These are phyloP conservation scores for Xeromyces bisporus DNA, from an alignment of 495 filamentous ascomycete species.

Conservation along the genomic window DNA sequence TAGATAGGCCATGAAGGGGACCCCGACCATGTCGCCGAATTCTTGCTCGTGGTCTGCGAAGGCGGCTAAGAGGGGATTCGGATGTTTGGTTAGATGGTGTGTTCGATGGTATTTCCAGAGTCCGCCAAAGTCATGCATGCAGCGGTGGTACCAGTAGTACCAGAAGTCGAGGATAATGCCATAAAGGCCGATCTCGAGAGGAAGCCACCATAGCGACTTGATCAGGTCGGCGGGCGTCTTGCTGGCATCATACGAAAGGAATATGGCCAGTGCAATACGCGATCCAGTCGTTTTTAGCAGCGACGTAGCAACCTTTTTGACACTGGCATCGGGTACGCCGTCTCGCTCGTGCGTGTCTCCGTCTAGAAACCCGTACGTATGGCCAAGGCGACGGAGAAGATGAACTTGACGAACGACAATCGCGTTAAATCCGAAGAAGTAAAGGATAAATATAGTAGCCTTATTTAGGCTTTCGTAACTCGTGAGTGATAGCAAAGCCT, in stretches of 20 bases:
- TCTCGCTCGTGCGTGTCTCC: conserved; percentile 2
- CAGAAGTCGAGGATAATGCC: conserved; percentile 4
- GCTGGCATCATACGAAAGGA: conserved; percentile 1
- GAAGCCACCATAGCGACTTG: conserved; percentile 1
- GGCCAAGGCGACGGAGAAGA: conserved; percentile 2
- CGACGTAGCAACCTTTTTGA: conserved; percentile 1
- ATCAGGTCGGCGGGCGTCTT: conserved; percentile 24
- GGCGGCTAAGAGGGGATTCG: conserved; percentile 1
- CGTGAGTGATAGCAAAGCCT: conserved; percentile 3
- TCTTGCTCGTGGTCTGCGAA: conserved; percentile 4
- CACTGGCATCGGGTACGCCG: conserved; percentile 2
- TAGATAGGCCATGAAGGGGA: conserved; percentile 2
- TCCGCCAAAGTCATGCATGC: conserved; percentile 1
- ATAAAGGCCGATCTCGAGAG: conserved; percentile 2
- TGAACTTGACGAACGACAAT: conserved; percentile 1
- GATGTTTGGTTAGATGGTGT: conserved; percentile 4
- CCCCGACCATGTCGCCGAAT: conserved; percentile 2
- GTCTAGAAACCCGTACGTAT: conserved; percentile 3
- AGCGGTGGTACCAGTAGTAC: conserved; percentile 5
- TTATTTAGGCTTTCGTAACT: neutral
- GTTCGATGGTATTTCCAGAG: conserved; percentile 5
- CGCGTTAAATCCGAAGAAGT: conserved; percentile 1
- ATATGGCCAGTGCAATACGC: conserved; percentile 1
- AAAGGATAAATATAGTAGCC: neutral
- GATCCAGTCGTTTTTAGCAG: conserved; percentile 2